Percentiles rank a stretch among this genome's conserved stretches.
Evolutionary conservation across 257 asterid genomes (phyloP).

Genomic region (Ehretia macrophylla): DNA sequence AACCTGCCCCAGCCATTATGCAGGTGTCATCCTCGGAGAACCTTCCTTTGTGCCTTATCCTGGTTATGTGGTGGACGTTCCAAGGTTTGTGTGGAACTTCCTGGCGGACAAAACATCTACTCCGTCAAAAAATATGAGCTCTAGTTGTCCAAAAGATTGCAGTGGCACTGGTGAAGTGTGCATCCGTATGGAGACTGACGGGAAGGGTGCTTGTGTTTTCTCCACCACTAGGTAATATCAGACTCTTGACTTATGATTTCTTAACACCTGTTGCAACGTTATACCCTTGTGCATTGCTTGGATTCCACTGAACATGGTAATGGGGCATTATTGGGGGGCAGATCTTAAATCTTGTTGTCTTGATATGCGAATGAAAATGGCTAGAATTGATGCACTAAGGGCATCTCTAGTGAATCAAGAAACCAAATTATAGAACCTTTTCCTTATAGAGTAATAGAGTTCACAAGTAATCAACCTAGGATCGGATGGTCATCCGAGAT

Average conservation of each 20-base stretch:
- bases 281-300: background rate
- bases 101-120: constrained; percentile 76
- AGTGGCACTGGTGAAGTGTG: constrained; percentile 58
- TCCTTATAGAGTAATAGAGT: no score
- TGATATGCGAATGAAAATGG: no score
- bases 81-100: constrained; percentile 90
- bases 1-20: constrained; percentile 82
- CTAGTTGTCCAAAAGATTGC: constrained; percentile 68
- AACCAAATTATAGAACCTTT: no score
- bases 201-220: constrained; percentile 74
- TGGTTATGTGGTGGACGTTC: constrained; percentile 63
- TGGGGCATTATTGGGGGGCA: background rate
- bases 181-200: constrained; percentile 59
- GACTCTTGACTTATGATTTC: background rate
- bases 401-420: no score
- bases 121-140: constrained; percentile 43
- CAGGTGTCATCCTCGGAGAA: constrained; percentile 74
- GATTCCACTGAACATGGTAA: background rate
- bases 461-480: no score
- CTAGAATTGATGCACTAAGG: no score
- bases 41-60: constrained; percentile 67
- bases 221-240: constrained; percentile 76
- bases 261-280: background rate
- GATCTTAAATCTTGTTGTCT: background rate
- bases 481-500: no score